Evolutionary conservation across 1,284 basidiomycete genomes (phyloP), one percentile per base, ranked within the genome.

Genomic region (Cutaneotrichosporon dermatis): DNA sequence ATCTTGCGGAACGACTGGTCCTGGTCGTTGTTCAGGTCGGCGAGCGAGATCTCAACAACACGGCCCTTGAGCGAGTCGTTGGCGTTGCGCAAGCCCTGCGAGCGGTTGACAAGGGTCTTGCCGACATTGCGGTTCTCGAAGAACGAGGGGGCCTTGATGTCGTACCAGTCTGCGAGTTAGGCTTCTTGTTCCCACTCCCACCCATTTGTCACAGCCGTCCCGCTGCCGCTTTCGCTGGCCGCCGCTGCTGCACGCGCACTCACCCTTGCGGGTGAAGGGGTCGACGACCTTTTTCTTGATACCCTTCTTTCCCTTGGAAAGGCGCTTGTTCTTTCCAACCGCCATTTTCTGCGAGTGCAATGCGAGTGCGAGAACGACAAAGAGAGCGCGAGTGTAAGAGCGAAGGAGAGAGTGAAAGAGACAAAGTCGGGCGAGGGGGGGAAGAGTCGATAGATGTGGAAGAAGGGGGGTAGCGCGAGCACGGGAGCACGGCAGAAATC

Each of bases 1-100:
- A 99, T 95, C 86, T 99, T 99, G 79, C 96, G 89, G 92, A 95
- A 99, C 61, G 92, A 88, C 80, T 98, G 92, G 79, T 99, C 96
- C 83, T 99, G 95, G 79, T 99, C 96, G 84, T 97, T 97, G 87
- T 94, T 95, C 66, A 99, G 88, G 81, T 99, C 96, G 64, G 88
- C 95, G 64, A 99, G 88, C 50, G 96, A 99, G 65, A 97, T 82
- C 82, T 99, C 96, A 63, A 99, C 80, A 74, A 99, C 88, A 76
- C 96, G 93, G 71, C 95, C 95, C 84, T 93, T 97, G 75, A 99
- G 83, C 51, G 92, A 96, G 83, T 99, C 96, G 79, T 93, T 94
- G 80, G 96, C 93, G 79, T 98, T 99, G 45, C 45, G 96, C 80
- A 99, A 83, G 82, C 96, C 96, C 82, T 92, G 89, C 54, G 95